Evolutionary conservation across 2,329 filamentous ascomycete species (phyloP), one percentile per base, ranked within the genome.

Genomic region (Monosporascus sp.): DNA sequence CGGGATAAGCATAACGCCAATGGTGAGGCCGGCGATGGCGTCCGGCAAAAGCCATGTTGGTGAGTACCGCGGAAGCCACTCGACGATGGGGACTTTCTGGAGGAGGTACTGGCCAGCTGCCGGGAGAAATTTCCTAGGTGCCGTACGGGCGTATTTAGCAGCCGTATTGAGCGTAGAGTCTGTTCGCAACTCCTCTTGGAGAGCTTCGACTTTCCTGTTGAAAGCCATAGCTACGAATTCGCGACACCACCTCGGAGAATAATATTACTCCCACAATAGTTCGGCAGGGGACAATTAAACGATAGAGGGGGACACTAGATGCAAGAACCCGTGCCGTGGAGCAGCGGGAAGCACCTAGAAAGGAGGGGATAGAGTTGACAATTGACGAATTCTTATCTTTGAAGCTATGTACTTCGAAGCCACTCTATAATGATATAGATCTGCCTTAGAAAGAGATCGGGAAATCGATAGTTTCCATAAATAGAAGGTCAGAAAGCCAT

Each of bases 61-160:
- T 18, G 82, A 75, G 65, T 87, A 87, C 46, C 73, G 74, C 11
- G 84, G 82, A 1, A 87, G 72, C 84, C 84, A 87, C 49, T 80
- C 77, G 8, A 82, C 68, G 43, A 86, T 79, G 1, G 83, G 84
- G 3, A 84, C 70, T 63, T 86, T 87, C 56, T 83, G 81, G 36
- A 77, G 55, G 7, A 81, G 68, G 60, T 87, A 87, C 49, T 82
- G 75, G 5, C 67, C 73, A 2, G 80, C 70, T 8, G 76, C 78
- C 3, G 76, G 75, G 0, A 83, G 82, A 0, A 84, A 57, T n/a
- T 66, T 67, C 35, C 55, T 57, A 8, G 65, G 65, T n/a, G 66
- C 63, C 6, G 57, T 56, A 35, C 53, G 56, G 44, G 67, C 59
- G 18, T 72, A 67, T 3, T 65, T 60, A 25, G 62, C 64, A 6